These are phyloP conservation scores for Geotrichum carabidarum DNA, from an alignment of 1,139 yeast genomes.

Conservation along the genomic window DNA sequence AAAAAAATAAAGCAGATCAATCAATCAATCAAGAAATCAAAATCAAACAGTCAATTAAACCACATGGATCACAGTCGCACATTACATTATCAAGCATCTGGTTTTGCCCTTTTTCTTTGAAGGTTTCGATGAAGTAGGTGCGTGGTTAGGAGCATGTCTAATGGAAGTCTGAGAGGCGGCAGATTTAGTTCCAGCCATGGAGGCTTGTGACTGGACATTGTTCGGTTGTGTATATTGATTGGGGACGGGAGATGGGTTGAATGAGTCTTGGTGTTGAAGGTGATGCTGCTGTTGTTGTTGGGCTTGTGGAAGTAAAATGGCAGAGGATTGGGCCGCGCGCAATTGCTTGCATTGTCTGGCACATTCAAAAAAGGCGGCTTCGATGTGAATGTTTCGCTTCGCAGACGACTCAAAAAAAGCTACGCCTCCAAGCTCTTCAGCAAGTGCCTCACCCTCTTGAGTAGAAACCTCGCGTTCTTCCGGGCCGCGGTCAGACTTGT, in stretches of 20 bases:
- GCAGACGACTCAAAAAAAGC: conserved; percentile 93
- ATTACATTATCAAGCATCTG: conserved; percentile 17
- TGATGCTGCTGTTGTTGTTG: neutral
- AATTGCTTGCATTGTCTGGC: conserved; percentile 62
- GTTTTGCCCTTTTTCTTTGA: conserved; percentile 12
- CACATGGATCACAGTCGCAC: neutral
- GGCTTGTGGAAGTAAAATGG: neutral
- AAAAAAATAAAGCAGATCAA: too few species aligned
- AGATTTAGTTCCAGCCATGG: neutral
- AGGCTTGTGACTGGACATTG: neutral
- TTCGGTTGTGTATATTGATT: neutral
- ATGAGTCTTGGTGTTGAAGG: neutral
- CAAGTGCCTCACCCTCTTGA: conserved; percentile 75
- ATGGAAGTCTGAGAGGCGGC: neutral
- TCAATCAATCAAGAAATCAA: neutral
- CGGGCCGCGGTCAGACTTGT: conserved; percentile 62
- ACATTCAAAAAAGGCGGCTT: conserved; percentile 82
- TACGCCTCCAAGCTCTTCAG: conserved; percentile 78
- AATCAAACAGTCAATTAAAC: too few species aligned
- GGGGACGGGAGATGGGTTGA: neutral
- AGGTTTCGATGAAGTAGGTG: neutral
- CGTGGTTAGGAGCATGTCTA: neutral
- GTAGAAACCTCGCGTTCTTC: conserved; percentile 70
- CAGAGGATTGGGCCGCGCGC: conserved; percentile 4
- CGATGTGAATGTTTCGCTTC: conserved; percentile 82